Evolutionary conservation across 148 eudicot species (phyloP), one percentile per base, ranked within the genome.

Genomic region (Limonium bicolor): DNA sequence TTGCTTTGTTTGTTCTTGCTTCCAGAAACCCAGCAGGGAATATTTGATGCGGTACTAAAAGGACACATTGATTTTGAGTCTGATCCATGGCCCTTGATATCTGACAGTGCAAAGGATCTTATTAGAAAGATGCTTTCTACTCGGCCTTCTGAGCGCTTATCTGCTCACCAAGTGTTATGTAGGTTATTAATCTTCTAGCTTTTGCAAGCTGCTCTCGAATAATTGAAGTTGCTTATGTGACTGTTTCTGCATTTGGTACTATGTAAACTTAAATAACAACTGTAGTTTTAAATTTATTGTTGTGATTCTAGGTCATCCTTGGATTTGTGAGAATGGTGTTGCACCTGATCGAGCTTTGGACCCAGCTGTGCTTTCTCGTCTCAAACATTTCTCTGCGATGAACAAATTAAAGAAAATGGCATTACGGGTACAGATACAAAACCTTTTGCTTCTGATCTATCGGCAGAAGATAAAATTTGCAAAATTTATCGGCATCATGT

Each of bases 371-470:
- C 94, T 83, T 56, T 87, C 92, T 58, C 92, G 96, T 57, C 76
- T 88, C 48, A 88, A 88, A 42, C 82, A 77, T 53, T 88, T 83
- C 65, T 88, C 96, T 51, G 96, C 80, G 41, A 88, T 83, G 96
- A 88, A 88, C 63, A 88, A 74, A 76, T 65, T 88, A 48, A 88
- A 88, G 74, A 88, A 80, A 65, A 83, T 88, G 94, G 94, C 96
- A 45, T 77, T 88, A 47, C 78, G 94, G 86, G 96, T 83, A 76
- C 49, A 84, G 66, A 18, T 38, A 16, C 0, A 5, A 5, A 1
- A 19, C 1, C n/a, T 17, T 1, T 4, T 35, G 16, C 17, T 16
- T 19, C 38, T 38, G 18, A 17, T 13, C 1, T 10, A 12, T 17
- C 23, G 18, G 11, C n/a, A n/a, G 18, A 24, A 18, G 20, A 38